Conservation (phyloP, 2,329 filamentous ascomycete genomes). For the Talaromyces sp. region DNA sequence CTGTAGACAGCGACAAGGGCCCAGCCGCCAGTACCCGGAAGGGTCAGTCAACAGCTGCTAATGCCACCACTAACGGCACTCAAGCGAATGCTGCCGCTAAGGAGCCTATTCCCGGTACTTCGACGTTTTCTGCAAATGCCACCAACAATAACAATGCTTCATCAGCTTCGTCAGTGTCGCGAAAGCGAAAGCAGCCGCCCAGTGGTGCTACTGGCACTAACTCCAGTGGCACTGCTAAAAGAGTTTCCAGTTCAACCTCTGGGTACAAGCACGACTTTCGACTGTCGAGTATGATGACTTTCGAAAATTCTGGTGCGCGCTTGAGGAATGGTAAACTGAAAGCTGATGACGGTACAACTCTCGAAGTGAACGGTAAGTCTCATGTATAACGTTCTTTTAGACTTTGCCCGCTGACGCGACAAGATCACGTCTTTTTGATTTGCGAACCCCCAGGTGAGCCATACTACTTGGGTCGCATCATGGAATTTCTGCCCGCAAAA, state of each 20-base stretch:
- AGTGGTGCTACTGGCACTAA: constrained; percentile 32
- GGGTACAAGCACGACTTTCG: constrained; percentile 30
- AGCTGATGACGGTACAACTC: constrained; percentile 83
- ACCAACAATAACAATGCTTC: constrained; percentile 42
- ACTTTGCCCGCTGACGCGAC: constrained; percentile 15
- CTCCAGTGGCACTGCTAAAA: constrained; percentile 31
- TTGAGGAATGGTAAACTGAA: constrained; percentile 74
- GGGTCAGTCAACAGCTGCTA: constrained; percentile 24
- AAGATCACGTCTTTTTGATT: constrained; percentile 88
- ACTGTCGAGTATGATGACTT: constrained; percentile 85
- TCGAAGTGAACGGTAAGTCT: constrained; percentile 78
- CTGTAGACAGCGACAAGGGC: constrained; percentile 37
- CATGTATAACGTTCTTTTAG: constrained; percentile 17
- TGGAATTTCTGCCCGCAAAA: constrained; percentile 89
- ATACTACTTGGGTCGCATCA: constrained; percentile 95
- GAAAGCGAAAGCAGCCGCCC: constrained; percentile 78
- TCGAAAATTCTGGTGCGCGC: constrained; percentile 66
- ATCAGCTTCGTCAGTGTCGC: constrained; percentile 55
- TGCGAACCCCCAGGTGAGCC: constrained; percentile 97
- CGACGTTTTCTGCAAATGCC: constrained; percentile 55
- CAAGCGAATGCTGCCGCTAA: constrained; percentile 34
- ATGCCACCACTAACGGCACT: constrained; percentile 30
- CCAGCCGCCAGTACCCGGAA: constrained; percentile 41
- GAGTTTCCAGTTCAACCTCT: constrained; percentile 33
- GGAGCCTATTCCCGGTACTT: constrained; percentile 55